Percentiles rank a stretch among this genome's conserved stretches.
phyloP scores from a whole-genome alignment of 192 early-diverging fungal genomes.

The Coemansia sp. region DNA sequence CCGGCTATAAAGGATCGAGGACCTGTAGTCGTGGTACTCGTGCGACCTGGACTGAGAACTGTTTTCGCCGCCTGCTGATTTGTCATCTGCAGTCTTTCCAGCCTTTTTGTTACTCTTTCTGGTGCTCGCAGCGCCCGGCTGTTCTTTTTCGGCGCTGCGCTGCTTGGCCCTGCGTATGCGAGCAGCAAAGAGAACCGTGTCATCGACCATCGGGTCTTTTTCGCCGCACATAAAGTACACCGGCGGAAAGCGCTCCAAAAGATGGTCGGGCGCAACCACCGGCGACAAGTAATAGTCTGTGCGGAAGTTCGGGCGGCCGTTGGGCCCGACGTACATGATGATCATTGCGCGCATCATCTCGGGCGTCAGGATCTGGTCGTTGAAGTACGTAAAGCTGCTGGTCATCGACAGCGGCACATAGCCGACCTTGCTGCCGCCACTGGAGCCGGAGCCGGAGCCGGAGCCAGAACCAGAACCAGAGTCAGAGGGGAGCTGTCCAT shows the following conservation, averaged over 20 bases:
- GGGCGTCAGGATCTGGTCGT: conserved; percentile 81
- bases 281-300: conserved; percentile 87
- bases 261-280: conserved; percentile 77
- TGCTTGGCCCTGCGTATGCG: conserved; percentile 83
- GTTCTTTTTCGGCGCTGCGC: conserved; percentile 5
- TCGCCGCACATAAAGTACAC: conserved; percentile 91
- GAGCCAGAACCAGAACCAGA: too few relatives aligned
- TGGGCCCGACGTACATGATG: conserved; percentile 85
- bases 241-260: conserved; percentile 88
- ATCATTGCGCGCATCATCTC: conserved; percentile 74
- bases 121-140: background rate
- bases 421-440: background rate
- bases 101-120: background rate
- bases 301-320: conserved; percentile 73
- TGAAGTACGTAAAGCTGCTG: conserved; percentile 79
- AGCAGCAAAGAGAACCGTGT: conserved; percentile 89
- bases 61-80: background rate
- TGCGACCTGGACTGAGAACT: background rate
- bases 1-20: conserved; percentile 24
- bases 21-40: conserved; percentile 27
- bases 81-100: background rate
- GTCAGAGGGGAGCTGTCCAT: background rate
- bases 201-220: conserved; percentile 97
- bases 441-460: too few relatives aligned
- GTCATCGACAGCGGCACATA: conserved; percentile 67